phyloP scores from a whole-genome alignment of 768 basidiomycete genomes.

The Cytidiella melzeri region DNA sequence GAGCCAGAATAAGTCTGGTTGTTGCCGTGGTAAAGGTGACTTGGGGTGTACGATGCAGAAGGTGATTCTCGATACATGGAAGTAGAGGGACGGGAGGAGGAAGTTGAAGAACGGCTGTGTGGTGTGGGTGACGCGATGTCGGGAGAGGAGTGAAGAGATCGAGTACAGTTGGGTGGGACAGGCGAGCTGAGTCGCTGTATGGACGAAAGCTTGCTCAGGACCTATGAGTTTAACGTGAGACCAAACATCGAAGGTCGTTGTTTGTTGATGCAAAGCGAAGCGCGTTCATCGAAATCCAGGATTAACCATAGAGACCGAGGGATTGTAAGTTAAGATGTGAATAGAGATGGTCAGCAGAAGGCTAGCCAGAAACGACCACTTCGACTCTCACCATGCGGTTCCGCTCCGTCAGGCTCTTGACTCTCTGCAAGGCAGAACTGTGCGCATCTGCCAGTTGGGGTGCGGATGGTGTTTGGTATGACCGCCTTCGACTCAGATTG shows the following conservation, averaged over 20 bases:
- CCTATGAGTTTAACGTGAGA: slow-evolving; percentile 31
- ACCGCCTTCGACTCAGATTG: slow-evolving; percentile 25
- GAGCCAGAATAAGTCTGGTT: slow-evolving; percentile 53
- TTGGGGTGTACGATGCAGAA: slow-evolving; percentile 24
- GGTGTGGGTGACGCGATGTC: slow-evolving; percentile 27
- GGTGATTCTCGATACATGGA: slow-evolving; percentile 23
- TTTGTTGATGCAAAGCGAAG: slow-evolving; percentile 11
- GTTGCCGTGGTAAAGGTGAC: slow-evolving; percentile 14
- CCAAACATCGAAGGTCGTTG: neutral
- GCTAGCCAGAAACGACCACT: too few species aligned
- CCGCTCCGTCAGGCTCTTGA: slow-evolving; percentile 62
- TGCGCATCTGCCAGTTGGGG: slow-evolving; percentile 35
- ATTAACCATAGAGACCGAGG: too few species aligned
- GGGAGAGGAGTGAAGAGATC: slow-evolving; percentile 30
- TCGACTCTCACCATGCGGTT: slow-evolving; percentile 63
- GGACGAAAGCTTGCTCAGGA: slow-evolving; percentile 61
- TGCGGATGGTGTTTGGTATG: slow-evolving; percentile 10
- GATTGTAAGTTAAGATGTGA: too few species aligned
- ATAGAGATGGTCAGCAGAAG: too few species aligned
- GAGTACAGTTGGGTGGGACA: slow-evolving; percentile 36
- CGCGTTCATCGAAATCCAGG: too few species aligned
- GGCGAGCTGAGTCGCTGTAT: slow-evolving; percentile 53
- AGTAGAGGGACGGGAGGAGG: slow-evolving; percentile 22
- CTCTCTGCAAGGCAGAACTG: slow-evolving; percentile 54
- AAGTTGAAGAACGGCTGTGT: slow-evolving; percentile 30